A percentile compares a stretch with the other conserved stretches of the same genome.
Evolutionary conservation across 2,329 filamentous ascomycete species (phyloP).

Genomic region (Tricladium varicosporioides): DNA sequence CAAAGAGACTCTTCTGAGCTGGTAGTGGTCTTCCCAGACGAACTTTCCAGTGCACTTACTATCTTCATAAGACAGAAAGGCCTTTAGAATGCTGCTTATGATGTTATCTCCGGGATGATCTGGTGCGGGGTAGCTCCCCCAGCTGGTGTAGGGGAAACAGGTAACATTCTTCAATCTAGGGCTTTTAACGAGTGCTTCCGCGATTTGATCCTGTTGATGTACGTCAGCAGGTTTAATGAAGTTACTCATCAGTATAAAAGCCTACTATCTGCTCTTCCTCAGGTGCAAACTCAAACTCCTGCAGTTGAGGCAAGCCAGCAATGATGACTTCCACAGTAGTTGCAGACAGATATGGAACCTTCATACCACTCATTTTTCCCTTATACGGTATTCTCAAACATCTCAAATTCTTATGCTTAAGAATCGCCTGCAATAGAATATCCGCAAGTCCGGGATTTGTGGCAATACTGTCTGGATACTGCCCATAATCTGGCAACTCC

Average conservation of each 20-base stretch:
- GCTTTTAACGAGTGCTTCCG: background rate
- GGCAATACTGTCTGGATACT: background rate
- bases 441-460: background rate
- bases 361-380: background rate
- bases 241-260: background rate
- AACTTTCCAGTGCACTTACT: background rate
- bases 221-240: background rate
- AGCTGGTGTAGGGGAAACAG: constrained; percentile 1
- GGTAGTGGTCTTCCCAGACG: constrained; percentile 6
- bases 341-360: background rate
- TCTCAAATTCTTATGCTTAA: constrained; percentile 5
- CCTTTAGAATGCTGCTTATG: background rate
- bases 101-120: background rate
- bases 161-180: background rate
- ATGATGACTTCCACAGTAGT: background rate
- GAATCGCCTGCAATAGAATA: background rate
- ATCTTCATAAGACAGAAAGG: background rate
- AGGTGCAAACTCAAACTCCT: background rate
- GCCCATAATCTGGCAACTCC: background rate
- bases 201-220: background rate
- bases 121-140: background rate
- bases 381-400: background rate
- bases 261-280: background rate
- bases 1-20: background rate
- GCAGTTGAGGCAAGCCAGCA: background rate